phyloP scores from a whole-genome alignment of 768 basidiomycete genomes.

The Suillus subaureus region DNA sequence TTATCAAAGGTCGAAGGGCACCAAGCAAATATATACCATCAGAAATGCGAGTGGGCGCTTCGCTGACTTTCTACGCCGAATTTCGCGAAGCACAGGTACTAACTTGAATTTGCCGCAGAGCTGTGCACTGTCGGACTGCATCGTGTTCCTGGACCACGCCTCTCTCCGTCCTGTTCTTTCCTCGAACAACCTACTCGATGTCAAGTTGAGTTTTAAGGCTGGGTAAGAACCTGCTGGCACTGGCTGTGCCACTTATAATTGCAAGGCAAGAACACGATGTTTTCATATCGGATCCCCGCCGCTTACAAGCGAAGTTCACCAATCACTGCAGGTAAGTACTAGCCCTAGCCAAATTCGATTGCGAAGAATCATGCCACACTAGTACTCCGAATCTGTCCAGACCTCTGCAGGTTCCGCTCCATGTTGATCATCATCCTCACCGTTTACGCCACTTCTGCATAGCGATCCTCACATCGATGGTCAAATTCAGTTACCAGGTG shows the following conservation, averaged over 20 bases:
- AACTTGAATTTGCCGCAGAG: not conserved
- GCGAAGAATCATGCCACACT: not conserved
- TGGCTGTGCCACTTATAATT: not conserved
- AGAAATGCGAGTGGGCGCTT: not conserved
- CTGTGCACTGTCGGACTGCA: not conserved
- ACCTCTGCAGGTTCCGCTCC: not conserved
- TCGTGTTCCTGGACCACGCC: not conserved
- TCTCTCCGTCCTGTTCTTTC: not conserved
- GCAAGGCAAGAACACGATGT: conserved; percentile 1
- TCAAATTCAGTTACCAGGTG: not conserved
- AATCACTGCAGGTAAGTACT: conserved; percentile 3
- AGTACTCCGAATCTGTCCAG: not conserved
- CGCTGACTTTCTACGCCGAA: conserved; percentile 2
- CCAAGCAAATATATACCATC: not conserved
- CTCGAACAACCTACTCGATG: too few species aligned
- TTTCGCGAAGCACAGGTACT: conserved; percentile 2
- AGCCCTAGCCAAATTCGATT: not conserved
- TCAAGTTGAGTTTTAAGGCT: not conserved
- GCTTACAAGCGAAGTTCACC: not conserved
- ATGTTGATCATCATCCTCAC: not conserved
- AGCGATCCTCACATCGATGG: not conserved
- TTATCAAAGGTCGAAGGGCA: conserved; percentile 4
- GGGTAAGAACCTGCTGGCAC: conserved; percentile 1
- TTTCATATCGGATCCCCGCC: conserved; percentile 7
- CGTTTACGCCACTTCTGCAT: not conserved